These are phyloP conservation scores for Microthlaspi erraticum DNA, from an alignment of 345 rosid genomes.

Conservation along the genomic window DNA sequence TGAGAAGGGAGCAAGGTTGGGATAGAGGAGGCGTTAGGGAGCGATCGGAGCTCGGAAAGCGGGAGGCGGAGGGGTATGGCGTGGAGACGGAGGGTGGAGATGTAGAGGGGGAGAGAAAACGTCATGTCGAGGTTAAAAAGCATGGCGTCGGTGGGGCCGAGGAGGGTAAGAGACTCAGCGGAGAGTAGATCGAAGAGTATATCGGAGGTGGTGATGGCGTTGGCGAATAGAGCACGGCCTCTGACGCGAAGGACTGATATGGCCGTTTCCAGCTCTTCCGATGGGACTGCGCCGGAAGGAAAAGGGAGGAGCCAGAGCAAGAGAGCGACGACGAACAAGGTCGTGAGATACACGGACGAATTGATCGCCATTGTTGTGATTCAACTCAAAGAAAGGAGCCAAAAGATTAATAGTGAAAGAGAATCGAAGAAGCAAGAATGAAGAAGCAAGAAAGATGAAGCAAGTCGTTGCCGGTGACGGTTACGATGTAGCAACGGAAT, in stretches of 20 bases:
- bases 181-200: slow-evolving; percentile 49
- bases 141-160: slow-evolving; percentile 47
- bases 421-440: slow-evolving; percentile 11
- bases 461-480: background rate
- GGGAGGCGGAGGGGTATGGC: slow-evolving; percentile 48
- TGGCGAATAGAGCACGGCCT: slow-evolving; percentile 48
- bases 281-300: slow-evolving; percentile 37
- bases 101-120: slow-evolving; percentile 43
- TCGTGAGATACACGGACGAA: background rate
- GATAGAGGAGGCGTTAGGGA: slow-evolving; percentile 32
- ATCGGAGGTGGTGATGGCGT: slow-evolving; percentile 52
- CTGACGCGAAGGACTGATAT: slow-evolving; percentile 42
- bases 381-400: background rate
- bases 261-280: slow-evolving; percentile 42
- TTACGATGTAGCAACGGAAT: background rate
- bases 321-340: slow-evolving; percentile 9
- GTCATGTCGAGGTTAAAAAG: slow-evolving; percentile 50
- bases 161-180: slow-evolving; percentile 39
- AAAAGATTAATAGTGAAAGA: background rate
- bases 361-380: slow-evolving; percentile 31
- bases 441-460: slow-evolving; percentile 10
- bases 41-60: slow-evolving; percentile 33
- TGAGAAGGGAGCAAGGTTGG: slow-evolving; percentile 44
- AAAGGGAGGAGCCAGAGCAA: slow-evolving; percentile 15
- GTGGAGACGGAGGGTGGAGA: slow-evolving; percentile 52